phyloP scores from a whole-genome alignment of 192 early-diverging fungal genomes.

The Coemansia sp. region DNA sequence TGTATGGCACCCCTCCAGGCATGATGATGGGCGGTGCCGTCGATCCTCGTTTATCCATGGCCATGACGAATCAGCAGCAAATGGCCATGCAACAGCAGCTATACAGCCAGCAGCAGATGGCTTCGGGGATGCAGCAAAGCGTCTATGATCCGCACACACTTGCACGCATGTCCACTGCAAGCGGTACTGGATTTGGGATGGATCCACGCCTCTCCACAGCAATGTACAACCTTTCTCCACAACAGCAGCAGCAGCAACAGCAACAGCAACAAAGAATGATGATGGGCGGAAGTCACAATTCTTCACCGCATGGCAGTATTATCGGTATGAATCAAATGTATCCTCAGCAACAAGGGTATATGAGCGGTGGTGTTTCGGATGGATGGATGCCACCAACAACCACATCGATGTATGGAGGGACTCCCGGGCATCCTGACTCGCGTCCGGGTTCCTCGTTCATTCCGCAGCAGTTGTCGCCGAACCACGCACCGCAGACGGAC shows the following conservation, averaged over 20 bases:
- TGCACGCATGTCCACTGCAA: slow-evolving; percentile 9
- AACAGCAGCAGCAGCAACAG: not conserved
- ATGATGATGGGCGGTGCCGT: not conserved
- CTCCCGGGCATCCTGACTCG: not conserved
- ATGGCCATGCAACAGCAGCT: slow-evolving; percentile 32
- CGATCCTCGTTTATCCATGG: slow-evolving; percentile 41
- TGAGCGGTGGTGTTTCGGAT: slow-evolving; percentile 19
- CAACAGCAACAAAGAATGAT: not conserved
- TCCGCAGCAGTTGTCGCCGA: slow-evolving; percentile 14
- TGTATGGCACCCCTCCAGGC: slow-evolving; percentile 28
- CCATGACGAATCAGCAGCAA: slow-evolving; percentile 46
- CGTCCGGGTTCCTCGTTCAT: slow-evolving; percentile 11
- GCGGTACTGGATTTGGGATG: slow-evolving; percentile 2
- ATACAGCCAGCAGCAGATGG: slow-evolving; percentile 21
- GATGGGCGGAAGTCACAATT: slow-evolving; percentile 16
- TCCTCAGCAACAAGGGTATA: slow-evolving; percentile 17
- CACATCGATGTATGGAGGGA: slow-evolving; percentile 24
- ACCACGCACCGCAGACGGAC: slow-evolving; percentile 6
- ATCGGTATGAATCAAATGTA: slow-evolving; percentile 1
- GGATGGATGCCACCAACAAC: slow-evolving; percentile 30
- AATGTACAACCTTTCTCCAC: slow-evolving; percentile 31
- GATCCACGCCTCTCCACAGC: slow-evolving; percentile 40
- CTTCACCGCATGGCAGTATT: slow-evolving; percentile 16
- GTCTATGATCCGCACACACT: slow-evolving; percentile 15
- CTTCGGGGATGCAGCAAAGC: slow-evolving; percentile 5